phyloP scores from a whole-genome alignment of 1,284 basidiomycete species.

The Cryptococcus depauperatus region DNA sequence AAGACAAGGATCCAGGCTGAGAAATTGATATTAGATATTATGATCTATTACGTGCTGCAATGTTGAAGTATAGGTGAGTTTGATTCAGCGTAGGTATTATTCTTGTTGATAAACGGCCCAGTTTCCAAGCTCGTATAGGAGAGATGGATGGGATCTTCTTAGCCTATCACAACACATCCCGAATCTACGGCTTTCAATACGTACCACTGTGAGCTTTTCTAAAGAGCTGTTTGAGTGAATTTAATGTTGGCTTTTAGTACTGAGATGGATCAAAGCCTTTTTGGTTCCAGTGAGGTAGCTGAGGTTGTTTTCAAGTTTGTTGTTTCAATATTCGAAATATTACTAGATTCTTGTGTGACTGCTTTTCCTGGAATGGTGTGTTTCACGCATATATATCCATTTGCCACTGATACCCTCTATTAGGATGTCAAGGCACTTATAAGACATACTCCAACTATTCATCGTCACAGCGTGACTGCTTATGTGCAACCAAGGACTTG shows the following conservation, averaged over 20 bases:
- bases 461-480: constrained; percentile 50
- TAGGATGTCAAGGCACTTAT: constrained; percentile 43
- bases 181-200: constrained; percentile 93
- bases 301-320: constrained; percentile 70
- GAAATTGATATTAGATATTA: constrained; percentile 53
- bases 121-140: constrained; percentile 92
- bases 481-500: constrained; percentile 60
- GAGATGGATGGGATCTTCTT: constrained; percentile 96
- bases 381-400: constrained; percentile 1
- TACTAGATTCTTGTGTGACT: constrained; percentile 56
- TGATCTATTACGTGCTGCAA: constrained; percentile 85
- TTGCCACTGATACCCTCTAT: neutral
- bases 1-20: too few relatives aligned
- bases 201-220: constrained; percentile 53
- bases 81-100: neutral
- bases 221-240: neutral
- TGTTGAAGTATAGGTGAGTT: constrained; percentile 80
- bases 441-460: constrained; percentile 53
- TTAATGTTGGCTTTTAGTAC: constrained; percentile 31
- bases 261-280: constrained; percentile 80
- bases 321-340: constrained; percentile 62
- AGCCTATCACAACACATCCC: constrained; percentile 85
- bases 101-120: constrained; percentile 28
- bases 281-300: constrained; percentile 58
- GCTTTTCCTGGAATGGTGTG: constrained; percentile 62